phyloP scores from a whole-genome alignment of 345 rosid genomes.

The Limnanthes douglasii region DNA sequence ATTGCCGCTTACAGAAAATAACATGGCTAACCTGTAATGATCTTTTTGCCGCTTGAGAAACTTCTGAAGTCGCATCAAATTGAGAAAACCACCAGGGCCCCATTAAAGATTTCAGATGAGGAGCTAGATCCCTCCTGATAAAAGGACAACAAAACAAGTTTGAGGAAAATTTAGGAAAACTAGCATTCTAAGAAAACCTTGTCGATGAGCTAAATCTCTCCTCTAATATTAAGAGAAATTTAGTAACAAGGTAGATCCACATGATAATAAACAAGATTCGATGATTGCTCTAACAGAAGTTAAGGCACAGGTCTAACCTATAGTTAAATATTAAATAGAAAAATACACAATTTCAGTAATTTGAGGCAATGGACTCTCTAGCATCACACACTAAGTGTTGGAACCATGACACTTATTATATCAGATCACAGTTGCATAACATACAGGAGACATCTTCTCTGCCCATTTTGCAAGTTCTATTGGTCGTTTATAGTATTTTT shows the following conservation, averaged over 20 bases:
- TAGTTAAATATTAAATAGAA: too few relatives aligned
- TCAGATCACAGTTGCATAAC: neutral
- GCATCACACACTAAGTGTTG: neutral
- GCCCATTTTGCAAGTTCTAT: neutral
- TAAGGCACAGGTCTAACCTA: too few relatives aligned
- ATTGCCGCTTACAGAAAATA: slow-evolving; percentile 1
- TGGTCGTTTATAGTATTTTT: too few relatives aligned
- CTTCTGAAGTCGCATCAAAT: slow-evolving; percentile 78
- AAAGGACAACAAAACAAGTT: slow-evolving; percentile 12
- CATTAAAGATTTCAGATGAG: slow-evolving; percentile 72
- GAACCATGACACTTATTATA: neutral
- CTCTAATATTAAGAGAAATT: too few relatives aligned
- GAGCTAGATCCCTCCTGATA: slow-evolving; percentile 82
- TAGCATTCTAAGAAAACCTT: too few relatives aligned
- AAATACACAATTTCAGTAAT: slow-evolving; percentile 1
- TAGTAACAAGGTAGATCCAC: too few relatives aligned
- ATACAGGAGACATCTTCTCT: neutral
- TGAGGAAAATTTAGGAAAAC: neutral
- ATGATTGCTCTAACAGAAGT: too few relatives aligned
- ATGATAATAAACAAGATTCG: too few relatives aligned
- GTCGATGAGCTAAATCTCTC: too few relatives aligned
- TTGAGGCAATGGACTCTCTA: neutral
- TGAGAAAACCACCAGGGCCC: slow-evolving; percentile 99
- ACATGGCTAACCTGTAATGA: slow-evolving; percentile 59
- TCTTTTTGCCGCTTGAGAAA: slow-evolving; percentile 72